These are phyloP conservation scores for Trypanosoma cruzi DNA, from an alignment of 208 protist species.

Conservation along the genomic window DNA sequence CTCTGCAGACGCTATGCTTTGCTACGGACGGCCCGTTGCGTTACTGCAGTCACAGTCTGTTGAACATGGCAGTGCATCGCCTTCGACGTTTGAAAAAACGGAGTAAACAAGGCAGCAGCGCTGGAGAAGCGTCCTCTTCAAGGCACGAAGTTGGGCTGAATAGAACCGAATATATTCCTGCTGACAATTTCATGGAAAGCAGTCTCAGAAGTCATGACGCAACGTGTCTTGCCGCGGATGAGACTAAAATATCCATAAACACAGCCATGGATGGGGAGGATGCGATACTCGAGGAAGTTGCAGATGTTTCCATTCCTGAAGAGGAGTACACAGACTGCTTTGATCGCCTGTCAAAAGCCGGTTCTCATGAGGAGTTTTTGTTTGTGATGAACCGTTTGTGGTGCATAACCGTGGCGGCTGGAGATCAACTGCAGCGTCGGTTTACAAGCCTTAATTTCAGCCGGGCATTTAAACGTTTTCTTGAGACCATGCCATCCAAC, in stretches of 20 bases:
- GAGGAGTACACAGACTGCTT: slow-evolving; percentile 31
- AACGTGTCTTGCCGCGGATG: slow-evolving; percentile 5
- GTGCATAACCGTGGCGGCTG: slow-evolving; percentile 67
- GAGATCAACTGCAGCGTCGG: slow-evolving; percentile 27
- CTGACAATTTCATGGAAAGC: not conserved
- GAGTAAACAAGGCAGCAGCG: not conserved
- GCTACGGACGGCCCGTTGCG: slow-evolving; percentile 44
- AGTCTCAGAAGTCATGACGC: not conserved
- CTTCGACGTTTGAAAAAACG: slow-evolving; percentile 41
- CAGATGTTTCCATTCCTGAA: slow-evolving; percentile 14
- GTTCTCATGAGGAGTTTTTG: slow-evolving; percentile 73
- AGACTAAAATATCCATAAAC: slow-evolving; percentile 15
- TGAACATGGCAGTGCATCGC: slow-evolving; percentile 41
- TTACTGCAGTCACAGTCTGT: slow-evolving; percentile 46
- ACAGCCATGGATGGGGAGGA: not conserved
- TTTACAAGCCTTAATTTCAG: slow-evolving; percentile 39
- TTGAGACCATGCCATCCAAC: slow-evolving; percentile 46
- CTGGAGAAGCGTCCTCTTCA: not conserved
- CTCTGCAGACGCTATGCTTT: slow-evolving; percentile 39
- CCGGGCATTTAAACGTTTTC: slow-evolving; percentile 49
- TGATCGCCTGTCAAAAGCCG: slow-evolving; percentile 32
- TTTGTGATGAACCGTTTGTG: slow-evolving; percentile 60
- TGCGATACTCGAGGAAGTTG: not conserved
- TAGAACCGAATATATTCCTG: not conserved
- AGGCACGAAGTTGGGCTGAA: slow-evolving; percentile 1